Percentiles rank a stretch among this genome's conserved stretches.
Conservation (phyloP, 192 early-diverging fungal species). For the Podochytrium sp. region DNA sequence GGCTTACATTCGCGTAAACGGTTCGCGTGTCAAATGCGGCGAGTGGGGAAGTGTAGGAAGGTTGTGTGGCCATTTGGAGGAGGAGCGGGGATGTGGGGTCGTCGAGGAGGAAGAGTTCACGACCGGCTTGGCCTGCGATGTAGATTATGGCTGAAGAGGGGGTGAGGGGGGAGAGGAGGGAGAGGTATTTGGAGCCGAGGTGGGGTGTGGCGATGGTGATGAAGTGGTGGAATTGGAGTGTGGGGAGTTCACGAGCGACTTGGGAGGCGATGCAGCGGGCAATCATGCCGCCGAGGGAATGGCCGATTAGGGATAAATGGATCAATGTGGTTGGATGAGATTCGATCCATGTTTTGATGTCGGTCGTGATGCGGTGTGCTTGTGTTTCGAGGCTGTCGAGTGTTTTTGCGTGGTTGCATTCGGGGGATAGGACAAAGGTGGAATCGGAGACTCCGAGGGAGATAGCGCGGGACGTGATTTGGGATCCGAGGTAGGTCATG, state of each 20-base stretch:
- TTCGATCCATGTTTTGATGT: not conserved
- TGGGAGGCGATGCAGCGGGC: not conserved
- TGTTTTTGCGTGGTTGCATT: conserved; percentile 4
- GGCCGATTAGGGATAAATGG: conserved; percentile 8
- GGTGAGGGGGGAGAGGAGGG: not conserved
- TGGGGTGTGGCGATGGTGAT: conserved; percentile 19
- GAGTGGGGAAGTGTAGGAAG: not conserved
- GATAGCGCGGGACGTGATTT: not conserved
- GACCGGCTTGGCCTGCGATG: conserved; percentile 1
- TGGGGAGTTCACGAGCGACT: not conserved
- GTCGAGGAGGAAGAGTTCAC: conserved; percentile 2
- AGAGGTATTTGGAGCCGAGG: not conserved
- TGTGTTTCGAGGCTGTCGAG: not conserved
- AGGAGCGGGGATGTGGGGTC: not conserved
- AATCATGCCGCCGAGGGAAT: not conserved
- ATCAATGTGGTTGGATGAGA: not conserved
- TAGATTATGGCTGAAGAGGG: not conserved
- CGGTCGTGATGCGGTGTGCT: not conserved
- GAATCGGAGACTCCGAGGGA: not conserved
- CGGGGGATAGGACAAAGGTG: not conserved
- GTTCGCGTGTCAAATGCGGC: conserved; percentile 3
- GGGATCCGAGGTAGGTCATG: not conserved
- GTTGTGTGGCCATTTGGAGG: not conserved
- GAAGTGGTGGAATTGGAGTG: not conserved
- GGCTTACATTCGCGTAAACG: conserved; percentile 10